Conservation (phyloP, 2,329 filamentous ascomycete species). For the Pyrenophora graminea region DNA sequence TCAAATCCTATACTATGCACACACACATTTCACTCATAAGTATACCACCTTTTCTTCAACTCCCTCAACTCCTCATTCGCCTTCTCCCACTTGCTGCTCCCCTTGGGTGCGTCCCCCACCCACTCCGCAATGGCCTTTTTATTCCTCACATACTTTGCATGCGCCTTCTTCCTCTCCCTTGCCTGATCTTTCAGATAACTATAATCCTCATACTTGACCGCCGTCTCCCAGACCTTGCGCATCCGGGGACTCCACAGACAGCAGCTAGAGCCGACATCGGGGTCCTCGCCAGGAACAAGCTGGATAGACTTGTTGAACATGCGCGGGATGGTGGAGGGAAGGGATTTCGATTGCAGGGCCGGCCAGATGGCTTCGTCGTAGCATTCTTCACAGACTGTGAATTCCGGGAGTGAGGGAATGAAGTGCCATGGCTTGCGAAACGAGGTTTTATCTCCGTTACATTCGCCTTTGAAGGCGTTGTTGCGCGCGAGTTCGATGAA, state of each 20-base stretch:
- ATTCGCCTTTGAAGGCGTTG: slow-evolving; percentile 57
- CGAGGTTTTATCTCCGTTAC: slow-evolving; percentile 65
- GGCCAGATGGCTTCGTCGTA: slow-evolving; percentile 81
- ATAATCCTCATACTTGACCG: slow-evolving; percentile 69
- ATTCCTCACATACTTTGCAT: slow-evolving; percentile 51
- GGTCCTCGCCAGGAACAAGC: slow-evolving; percentile 56
- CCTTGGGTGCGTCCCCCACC: slow-evolving; percentile 28
- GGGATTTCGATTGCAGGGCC: slow-evolving; percentile 54
- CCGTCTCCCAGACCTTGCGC: slow-evolving; percentile 71
- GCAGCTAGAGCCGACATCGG: slow-evolving; percentile 58
- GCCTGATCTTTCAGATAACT: slow-evolving; percentile 65
- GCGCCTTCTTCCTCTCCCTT: slow-evolving; percentile 52
- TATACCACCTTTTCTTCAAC: slow-evolving; percentile 37
- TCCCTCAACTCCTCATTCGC: slow-evolving; percentile 31
- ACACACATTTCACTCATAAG: slow-evolving; percentile 28
- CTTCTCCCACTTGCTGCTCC: slow-evolving; percentile 30
- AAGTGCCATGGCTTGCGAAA: slow-evolving; percentile 74
- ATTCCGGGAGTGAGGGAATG: slow-evolving; percentile 73
- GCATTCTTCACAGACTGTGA: slow-evolving; percentile 87
- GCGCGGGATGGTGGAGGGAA: slow-evolving; percentile 45
- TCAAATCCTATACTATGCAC: neutral
- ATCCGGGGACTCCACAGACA: slow-evolving; percentile 82
- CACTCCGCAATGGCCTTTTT: slow-evolving; percentile 41
- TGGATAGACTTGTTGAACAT: slow-evolving; percentile 60
- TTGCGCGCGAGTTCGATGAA: slow-evolving; percentile 67